A percentile compares a stretch with the other conserved stretches of the same genome.
phyloP scores from a whole-genome alignment of 257 asterid genomes.

The Salvia miltiorrhiza region DNA sequence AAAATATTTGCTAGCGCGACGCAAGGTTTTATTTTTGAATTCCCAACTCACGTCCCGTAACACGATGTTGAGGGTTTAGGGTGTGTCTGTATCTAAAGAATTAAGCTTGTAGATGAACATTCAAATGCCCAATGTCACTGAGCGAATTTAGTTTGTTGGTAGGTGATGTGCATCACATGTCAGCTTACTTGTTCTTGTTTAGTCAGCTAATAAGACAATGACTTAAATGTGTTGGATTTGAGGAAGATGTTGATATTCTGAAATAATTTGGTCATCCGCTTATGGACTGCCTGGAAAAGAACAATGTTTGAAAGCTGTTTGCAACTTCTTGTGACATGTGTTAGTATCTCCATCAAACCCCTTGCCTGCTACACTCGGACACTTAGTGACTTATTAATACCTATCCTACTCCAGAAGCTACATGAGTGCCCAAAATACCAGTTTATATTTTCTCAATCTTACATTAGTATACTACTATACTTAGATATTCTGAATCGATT shows the following conservation, averaged over 20 bases:
- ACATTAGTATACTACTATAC: neutral
- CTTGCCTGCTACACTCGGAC: neutral
- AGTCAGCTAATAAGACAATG: neutral
- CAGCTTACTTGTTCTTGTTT: neutral
- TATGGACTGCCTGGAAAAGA: neutral
- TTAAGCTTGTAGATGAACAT: constrained; percentile 14
- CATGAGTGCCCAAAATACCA: neutral
- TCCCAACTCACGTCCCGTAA: constrained; percentile 7
- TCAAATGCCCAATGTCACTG: constrained; percentile 1
- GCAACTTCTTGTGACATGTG: constrained; percentile 16
- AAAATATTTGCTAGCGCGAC: neutral
- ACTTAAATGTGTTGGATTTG: constrained; percentile 1
- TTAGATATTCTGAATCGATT: neutral
- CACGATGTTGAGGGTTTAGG: neutral
- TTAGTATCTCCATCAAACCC: neutral
- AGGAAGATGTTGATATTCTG: constrained; percentile 12
- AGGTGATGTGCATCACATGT: neutral
- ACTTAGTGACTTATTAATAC: neutral
- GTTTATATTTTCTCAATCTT: neutral
- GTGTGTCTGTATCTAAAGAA: neutral
- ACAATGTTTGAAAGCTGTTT: neutral
- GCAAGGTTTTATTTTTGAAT: neutral
- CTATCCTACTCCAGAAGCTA: constrained; percentile 6
- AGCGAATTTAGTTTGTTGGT: neutral
- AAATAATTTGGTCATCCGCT: neutral